phyloP scores from a whole-genome alignment of 2,329 filamentous ascomycete species.

The Cercospora berteroae region DNA sequence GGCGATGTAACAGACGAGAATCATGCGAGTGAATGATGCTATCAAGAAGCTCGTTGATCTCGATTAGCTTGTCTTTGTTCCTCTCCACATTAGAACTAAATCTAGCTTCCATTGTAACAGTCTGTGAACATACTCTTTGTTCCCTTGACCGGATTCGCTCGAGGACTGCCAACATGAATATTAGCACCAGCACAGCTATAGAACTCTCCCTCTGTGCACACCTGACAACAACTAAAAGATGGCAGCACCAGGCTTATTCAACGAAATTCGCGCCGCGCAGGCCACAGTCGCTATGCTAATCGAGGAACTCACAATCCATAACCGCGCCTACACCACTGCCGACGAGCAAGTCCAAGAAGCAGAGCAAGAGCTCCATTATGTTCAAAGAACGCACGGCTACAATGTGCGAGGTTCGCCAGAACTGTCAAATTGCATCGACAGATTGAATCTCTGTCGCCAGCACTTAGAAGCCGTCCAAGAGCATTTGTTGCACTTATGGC shows the following conservation, averaged over 20 bases:
- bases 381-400: neutral
- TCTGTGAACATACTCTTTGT: neutral
- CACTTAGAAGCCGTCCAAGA: neutral
- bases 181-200: neutral
- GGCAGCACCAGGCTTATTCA: neutral
- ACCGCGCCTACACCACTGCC: neutral
- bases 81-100: neutral
- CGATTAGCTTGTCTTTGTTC: neutral
- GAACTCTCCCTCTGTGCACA: neutral
- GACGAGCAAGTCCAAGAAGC: neutral
- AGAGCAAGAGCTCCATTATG: neutral
- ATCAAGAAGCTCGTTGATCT: neutral
- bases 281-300: neutral
- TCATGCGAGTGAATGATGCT: neutral
- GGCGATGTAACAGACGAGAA: neutral
- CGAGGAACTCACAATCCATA: neutral
- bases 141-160: neutral
- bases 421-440: neutral
- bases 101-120: neutral
- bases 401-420: neutral
- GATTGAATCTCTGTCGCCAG: neutral
- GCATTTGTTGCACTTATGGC: neutral
- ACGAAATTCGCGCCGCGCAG: neutral
- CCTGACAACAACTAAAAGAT: neutral
- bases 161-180: neutral